phyloP scores from a whole-genome alignment of 2,329 filamentous ascomycete species.

The Neofusicoccum ribis region DNA sequence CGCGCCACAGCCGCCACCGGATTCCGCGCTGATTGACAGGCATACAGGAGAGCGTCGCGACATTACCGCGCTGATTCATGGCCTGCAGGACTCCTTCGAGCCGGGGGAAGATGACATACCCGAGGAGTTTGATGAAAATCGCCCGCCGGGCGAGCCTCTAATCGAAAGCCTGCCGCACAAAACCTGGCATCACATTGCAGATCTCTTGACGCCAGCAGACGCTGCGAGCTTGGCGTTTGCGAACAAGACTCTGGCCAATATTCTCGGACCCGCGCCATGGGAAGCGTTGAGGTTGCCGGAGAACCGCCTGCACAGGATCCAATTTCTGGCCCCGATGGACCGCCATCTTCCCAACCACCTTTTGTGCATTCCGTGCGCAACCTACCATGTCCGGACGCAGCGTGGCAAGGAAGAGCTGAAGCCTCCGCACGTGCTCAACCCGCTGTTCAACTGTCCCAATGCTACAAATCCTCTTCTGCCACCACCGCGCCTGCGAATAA shows the following conservation, averaged over 20 bases:
- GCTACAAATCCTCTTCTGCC: slow-evolving; percentile 53
- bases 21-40: slow-evolving; percentile 10
- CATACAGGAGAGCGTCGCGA: slow-evolving; percentile 26
- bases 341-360: slow-evolving; percentile 55
- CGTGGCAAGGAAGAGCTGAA: slow-evolving; percentile 56
- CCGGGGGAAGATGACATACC: slow-evolving; percentile 26
- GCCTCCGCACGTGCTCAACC: slow-evolving; percentile 56
- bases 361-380: slow-evolving; percentile 59
- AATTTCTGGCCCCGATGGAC: slow-evolving; percentile 56
- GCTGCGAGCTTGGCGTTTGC: slow-evolving; percentile 52
- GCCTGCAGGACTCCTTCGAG: slow-evolving; percentile 38
- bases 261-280: slow-evolving; percentile 46
- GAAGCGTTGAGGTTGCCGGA: slow-evolving; percentile 33
- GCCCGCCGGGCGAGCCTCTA: slow-evolving; percentile 23
- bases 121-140: slow-evolving; percentile 33
- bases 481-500: slow-evolving; percentile 49
- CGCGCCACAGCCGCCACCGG: background rate
- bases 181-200: slow-evolving; percentile 49
- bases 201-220: slow-evolving; percentile 47
- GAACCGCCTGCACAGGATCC: slow-evolving; percentile 48
- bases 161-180: slow-evolving; percentile 47
- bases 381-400: slow-evolving; percentile 56
- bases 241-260: slow-evolving; percentile 47
- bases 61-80: slow-evolving; percentile 40
- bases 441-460: slow-evolving; percentile 58